Conservation (phyloP, 2,329 filamentous ascomycete genomes). For the Sarocladiaceae sp. region DNA sequence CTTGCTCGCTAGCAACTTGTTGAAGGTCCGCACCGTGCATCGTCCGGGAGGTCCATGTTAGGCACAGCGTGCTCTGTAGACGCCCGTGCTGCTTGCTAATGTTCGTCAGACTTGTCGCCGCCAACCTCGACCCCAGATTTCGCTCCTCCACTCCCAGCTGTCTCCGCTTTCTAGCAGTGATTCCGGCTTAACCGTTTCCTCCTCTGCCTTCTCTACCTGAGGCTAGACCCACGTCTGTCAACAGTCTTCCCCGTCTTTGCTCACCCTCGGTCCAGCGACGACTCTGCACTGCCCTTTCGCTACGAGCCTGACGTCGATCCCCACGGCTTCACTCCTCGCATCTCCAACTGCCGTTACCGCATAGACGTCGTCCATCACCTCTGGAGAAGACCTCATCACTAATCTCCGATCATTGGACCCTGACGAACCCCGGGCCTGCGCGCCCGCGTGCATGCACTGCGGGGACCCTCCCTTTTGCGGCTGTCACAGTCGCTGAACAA, state of each 20-base stretch:
- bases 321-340: not conserved
- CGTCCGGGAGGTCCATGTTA: too few relatives aligned
- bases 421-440: not conserved
- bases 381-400: too few relatives aligned
- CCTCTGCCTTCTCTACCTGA: too few relatives aligned
- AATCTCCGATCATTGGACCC: not conserved
- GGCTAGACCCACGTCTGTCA: too few relatives aligned
- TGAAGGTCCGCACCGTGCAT: too few relatives aligned
- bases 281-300: not conserved
- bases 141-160: not conserved
- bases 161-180: conserved; percentile 8
- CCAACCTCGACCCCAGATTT: conserved; percentile 7
- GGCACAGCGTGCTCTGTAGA: too few relatives aligned
- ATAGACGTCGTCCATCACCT: not conserved
- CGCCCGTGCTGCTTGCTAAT: conserved; percentile 1
- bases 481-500: conserved; percentile 2
- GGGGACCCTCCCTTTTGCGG: not conserved
- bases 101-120: not conserved
- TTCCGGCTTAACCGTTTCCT: conserved; percentile 6
- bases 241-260: not conserved
- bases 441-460: conserved; percentile 1
- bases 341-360: not conserved
- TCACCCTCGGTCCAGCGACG: conserved; percentile 2
- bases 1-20: too few relatives aligned
- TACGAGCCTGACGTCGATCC: too few relatives aligned